Evolutionary conservation across 257 asterid genomes (phyloP), one percentile per base, ranked within the genome.

Genomic region (Nicotiana attenuata): DNA sequence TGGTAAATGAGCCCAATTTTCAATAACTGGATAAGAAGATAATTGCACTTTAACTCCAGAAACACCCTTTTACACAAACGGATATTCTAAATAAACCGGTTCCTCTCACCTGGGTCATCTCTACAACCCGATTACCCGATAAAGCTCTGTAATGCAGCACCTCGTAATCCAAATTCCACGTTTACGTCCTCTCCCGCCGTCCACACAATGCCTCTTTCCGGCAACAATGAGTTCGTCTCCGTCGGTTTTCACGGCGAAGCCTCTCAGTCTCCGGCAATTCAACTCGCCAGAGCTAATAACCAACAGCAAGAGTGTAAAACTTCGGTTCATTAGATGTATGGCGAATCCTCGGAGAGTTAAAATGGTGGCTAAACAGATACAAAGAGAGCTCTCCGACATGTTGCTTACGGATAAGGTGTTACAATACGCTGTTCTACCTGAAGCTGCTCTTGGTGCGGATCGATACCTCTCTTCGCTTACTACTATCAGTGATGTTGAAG

Each of bases 371-470:
- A 93, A 90, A 85, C 99, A 96, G 86, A 96, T 96, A 78, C 77
- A 86, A 89, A 93, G 99, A 79, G 99, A 94, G 90, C 90, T 96
- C 2, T 92, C 99, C 5, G 96, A 94, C 50, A 96, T 96, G 98
- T 84, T 96, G 82, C 89, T 96, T 5, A 90, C 94, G 2, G 98
- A 96, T 84, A 93, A 93, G 90, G 97, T 93, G 85, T 88, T 96
- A 89, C 97, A 94, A 89, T 87, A 50, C 77, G 99, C 99, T 29
- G 93, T 96, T 81, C 85, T 96, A 85, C 99, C 98, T 2, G 99
- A 96, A 89, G 97, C 96, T 83, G 97, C 97, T 76, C 87, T 96
- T 80, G 99, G 99, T 26, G 98, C 98, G 77, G 99, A 96, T 86
- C 91, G 94, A 31, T 96, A 96, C 87, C 85, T 96, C 41, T 96